phyloP scores from a whole-genome alignment of 2,329 filamentous ascomycete species.

The Diaporthe sp. region DNA sequence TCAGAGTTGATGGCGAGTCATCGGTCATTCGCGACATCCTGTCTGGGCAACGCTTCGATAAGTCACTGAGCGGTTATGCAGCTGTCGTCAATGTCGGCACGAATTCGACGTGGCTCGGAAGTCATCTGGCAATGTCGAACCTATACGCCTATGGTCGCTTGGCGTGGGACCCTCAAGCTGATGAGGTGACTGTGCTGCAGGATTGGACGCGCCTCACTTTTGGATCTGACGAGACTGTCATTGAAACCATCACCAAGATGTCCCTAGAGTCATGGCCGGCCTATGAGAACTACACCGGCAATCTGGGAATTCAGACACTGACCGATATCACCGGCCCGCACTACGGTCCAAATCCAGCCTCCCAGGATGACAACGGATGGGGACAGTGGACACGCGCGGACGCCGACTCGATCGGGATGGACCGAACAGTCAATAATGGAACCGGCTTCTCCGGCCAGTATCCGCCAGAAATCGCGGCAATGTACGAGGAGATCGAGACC shows the following conservation, averaged over 20 bases:
- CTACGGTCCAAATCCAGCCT: conserved; percentile 76
- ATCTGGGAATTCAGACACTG: conserved; percentile 77
- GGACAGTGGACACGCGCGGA: conserved; percentile 81
- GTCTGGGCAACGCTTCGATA: conserved; percentile 69
- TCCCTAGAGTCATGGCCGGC: conserved; percentile 78
- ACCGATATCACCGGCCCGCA: conserved; percentile 77
- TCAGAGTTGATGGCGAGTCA: conserved; percentile 68
- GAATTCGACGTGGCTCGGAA: conserved; percentile 77
- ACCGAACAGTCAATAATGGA: conserved; percentile 76
- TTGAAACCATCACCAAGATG: conserved; percentile 71
- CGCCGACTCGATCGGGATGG: conserved; percentile 73
- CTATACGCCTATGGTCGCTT: conserved; percentile 77
- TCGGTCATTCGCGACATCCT: conserved; percentile 72
- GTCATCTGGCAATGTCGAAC: conserved; percentile 78
- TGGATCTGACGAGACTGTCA: conserved; percentile 63
- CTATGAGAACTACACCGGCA: conserved; percentile 79
- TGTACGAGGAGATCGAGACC: conserved; percentile 71
- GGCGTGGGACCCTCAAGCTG: conserved; percentile 71
- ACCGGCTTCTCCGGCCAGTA: conserved; percentile 77
- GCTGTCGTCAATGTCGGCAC: conserved; percentile 77
- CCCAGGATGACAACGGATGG: conserved; percentile 76
- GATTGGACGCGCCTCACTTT: conserved; percentile 80
- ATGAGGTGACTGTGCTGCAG: conserved; percentile 64
- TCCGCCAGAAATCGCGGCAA: conserved; percentile 67
- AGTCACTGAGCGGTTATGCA: conserved; percentile 71